Base-by-base conservation (phyloP, 257 asterid genomes). In the Salvia splendens region DNA sequence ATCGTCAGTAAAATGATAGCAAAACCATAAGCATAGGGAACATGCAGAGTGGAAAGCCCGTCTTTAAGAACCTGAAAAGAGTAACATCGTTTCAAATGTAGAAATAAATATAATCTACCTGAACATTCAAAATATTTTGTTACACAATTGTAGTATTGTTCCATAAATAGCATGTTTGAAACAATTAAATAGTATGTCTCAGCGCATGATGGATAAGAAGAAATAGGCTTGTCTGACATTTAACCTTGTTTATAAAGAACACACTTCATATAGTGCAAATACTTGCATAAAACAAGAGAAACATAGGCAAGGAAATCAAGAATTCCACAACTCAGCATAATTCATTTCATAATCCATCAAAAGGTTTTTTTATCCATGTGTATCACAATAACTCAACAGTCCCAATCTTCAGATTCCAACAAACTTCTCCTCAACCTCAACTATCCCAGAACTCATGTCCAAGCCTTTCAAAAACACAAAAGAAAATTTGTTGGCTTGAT, bases 11-110 rank as follows among this genome's bases (percentile, higher is more conserved):
- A 80, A 77, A 94, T 94, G 79, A 94, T 94, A 52, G 99, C 99
- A 64, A 94, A 94, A 59, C 99, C 99, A 67, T 88, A 94, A 40
- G 99, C 78, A 78, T 94, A 91, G 12, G 99, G 97, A 52, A 87
- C 83, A 33, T 94, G 99, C 68, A 94, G 76, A 59, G 89, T 78
- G 58, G 97, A 85, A 52, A 94, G 92, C 9, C 97, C 99, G 69
- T 80, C 96, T 82, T 94, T 91, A 78, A 94, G 85, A 72, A 91
- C 92, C 99, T 94, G 96, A 63, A 68, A 79, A 73, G 55, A 33
- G 10, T 6, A 46, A 56, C 10, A 70, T 42, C 32, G 33, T 17
- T 54, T 16, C 52, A 58, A 58, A 14, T 38, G 68, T 17, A 47
- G 71, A 20, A 70, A 54, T 41, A 47, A 4, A 55, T 50, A 28